Evolutionary conservation across 2,329 filamentous ascomycete species (phyloP).

Genomic region (Erysiphe pisi): DNA sequence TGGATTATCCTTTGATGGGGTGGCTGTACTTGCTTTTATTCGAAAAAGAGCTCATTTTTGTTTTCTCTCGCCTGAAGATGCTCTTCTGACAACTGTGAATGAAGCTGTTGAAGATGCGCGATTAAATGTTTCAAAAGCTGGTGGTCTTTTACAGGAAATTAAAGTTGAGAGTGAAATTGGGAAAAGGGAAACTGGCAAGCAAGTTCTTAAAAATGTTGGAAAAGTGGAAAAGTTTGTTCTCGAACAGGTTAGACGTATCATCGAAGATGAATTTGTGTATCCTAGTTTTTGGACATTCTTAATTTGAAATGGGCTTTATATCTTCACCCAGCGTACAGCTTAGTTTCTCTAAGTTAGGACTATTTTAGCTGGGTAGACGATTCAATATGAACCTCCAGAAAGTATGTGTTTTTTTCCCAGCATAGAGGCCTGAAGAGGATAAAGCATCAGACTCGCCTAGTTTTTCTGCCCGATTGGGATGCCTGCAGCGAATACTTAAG

Average conservation of each 20-base stretch:
- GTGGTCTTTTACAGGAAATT: constrained; percentile 80
- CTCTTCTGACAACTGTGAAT: constrained; percentile 53
- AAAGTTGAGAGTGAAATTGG: constrained; percentile 97
- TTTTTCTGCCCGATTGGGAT: too few species aligned
- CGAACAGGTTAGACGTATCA: constrained; percentile 91
- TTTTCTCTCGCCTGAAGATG: constrained; percentile 87
- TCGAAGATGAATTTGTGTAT: constrained; percentile 97
- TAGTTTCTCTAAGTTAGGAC: too few species aligned
- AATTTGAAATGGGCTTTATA: constrained; percentile 45
- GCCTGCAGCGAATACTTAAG: too few species aligned
- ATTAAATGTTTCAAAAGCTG: constrained; percentile 43
- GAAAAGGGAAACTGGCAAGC: constrained; percentile 77
- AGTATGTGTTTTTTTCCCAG: too few species aligned
- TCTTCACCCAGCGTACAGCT: background rate
- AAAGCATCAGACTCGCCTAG: too few species aligned
- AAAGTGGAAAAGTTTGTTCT: constrained; percentile 98
- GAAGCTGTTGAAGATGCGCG: constrained; percentile 34
- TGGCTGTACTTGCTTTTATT: constrained; percentile 85
- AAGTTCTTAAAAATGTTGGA: constrained; percentile 94
- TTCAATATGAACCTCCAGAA: too few species aligned
- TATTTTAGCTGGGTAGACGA: too few species aligned
- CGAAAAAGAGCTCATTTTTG: constrained; percentile 83
- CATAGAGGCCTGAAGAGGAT: too few species aligned
- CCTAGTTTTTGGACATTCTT: constrained; percentile 98
- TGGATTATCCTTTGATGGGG: constrained; percentile 86